Percentiles rank a stretch among this genome's conserved stretches.
These are phyloP conservation scores for Syncephalastrum contaminatum DNA, from an alignment of 371 early-diverging fungal species.

Conservation along the genomic window DNA sequence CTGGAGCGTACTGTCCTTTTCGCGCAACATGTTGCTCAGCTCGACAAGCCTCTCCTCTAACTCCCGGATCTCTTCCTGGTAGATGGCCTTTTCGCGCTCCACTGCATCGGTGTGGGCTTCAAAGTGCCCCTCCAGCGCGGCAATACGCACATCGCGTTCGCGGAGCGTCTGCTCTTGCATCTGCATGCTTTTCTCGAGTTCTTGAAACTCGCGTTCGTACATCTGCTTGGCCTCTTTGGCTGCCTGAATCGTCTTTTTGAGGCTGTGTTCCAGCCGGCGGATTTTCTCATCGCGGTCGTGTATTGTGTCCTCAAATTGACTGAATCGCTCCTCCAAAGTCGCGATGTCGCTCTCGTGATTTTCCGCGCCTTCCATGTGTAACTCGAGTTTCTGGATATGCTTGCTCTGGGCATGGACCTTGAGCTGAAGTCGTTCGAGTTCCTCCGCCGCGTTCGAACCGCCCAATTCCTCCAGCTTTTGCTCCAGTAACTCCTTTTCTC, in stretches of 20 bases:
- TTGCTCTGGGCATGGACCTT: conserved; percentile 19
- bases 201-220: conserved; percentile 21
- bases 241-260: conserved; percentile 11
- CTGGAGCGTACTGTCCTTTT: conserved; percentile 18
- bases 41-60: conserved; percentile 15
- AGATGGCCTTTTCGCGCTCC: conserved; percentile 29
- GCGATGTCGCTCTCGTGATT: conserved; percentile 16
- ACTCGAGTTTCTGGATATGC: conserved; percentile 18
- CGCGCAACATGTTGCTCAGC: conserved; percentile 15
- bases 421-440: conserved; percentile 26
- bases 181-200: conserved; percentile 19
- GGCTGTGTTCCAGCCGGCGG: conserved; percentile 12
- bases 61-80: conserved; percentile 38
- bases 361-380: conserved; percentile 18
- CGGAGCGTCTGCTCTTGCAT: conserved; percentile 27
- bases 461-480: conserved; percentile 8
- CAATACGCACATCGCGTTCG: conserved; percentile 41
- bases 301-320: conserved; percentile 12
- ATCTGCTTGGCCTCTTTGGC: conserved; percentile 18
- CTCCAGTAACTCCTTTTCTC: conserved; percentile 20
- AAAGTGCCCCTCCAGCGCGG: conserved; percentile 33
- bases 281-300: conserved; percentile 20
- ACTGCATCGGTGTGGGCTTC: conserved; percentile 34
- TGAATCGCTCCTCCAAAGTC: conserved; percentile 17
- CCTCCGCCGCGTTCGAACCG: conserved; percentile 16